Percentiles rank a stretch among this genome's conserved stretches.
Evolutionary conservation across 345 rosid genomes (phyloP).

Genomic region (Anacardium occidentale): DNA sequence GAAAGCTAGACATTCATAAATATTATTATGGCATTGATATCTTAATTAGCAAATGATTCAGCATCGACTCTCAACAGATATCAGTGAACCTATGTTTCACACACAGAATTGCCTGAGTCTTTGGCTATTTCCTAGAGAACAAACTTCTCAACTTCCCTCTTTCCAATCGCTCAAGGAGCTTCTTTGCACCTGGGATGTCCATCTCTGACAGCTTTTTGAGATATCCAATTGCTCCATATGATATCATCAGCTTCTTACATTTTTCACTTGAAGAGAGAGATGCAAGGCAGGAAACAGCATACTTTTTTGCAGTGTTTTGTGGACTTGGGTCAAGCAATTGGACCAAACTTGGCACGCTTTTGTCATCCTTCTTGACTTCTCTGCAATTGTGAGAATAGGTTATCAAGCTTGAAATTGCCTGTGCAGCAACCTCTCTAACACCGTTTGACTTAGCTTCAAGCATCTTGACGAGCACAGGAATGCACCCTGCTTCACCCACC

Average conservation of each 20-base stretch:
- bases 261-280: constrained; percentile 72
- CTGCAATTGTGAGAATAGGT: constrained; percentile 62
- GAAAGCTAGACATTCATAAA: constrained; percentile 13
- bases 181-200: constrained; percentile 85
- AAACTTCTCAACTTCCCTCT: constrained; percentile 71
- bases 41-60: constrained; percentile 19
- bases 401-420: constrained; percentile 69
- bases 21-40: constrained; percentile 21
- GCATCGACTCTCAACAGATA: background rate
- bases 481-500: constrained; percentile 81
- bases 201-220: constrained; percentile 82
- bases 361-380: constrained; percentile 67
- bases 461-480: constrained; percentile 61
- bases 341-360: constrained; percentile 77
- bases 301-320: constrained; percentile 80
- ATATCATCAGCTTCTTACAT: constrained; percentile 87
- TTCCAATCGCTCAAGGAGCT: constrained; percentile 79
- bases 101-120: background rate
- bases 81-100: constrained; percentile 41
- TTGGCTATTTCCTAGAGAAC: constrained; percentile 58
- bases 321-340: constrained; percentile 85
- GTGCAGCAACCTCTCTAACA: constrained; percentile 73
- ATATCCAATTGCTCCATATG: constrained; percentile 92
- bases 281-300: constrained; percentile 64
- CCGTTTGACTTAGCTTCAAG: constrained; percentile 68